Conservation (phyloP, 73 alveolate species). For the Halteria grandinella region DNA sequence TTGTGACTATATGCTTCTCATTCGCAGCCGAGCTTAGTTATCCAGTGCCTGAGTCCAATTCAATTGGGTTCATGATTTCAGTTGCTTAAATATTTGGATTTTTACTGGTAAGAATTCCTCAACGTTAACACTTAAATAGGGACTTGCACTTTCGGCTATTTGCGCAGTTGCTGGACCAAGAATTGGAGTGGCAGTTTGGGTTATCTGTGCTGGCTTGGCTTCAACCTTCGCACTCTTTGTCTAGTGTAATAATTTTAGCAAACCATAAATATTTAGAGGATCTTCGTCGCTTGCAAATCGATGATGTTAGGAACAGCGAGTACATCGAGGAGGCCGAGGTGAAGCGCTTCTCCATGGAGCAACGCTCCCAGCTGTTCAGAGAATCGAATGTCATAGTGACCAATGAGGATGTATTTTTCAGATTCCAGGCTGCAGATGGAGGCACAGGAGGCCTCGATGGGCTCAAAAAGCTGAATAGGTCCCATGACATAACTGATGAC, state of each 20-base stretch:
- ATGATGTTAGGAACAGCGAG: constrained; percentile 25
- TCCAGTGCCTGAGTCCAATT: constrained; percentile 37
- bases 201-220: constrained; percentile 1
- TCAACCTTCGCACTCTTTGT: background rate
- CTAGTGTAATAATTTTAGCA: background rate
- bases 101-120: background rate
- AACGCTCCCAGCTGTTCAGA: constrained; percentile 6
- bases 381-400: constrained; percentile 29
- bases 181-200: constrained; percentile 19
- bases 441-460: constrained; percentile 11
- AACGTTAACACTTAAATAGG: constrained; percentile 5
- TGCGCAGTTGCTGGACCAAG: background rate
- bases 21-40: constrained; percentile 41
- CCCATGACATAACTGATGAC: too few relatives aligned
- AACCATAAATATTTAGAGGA: constrained; percentile 7
- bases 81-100: constrained; percentile 37
- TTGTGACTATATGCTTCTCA: constrained; percentile 24
- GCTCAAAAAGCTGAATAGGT: too few relatives aligned
- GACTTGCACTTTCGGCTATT: constrained; percentile 1
- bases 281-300: constrained; percentile 27
- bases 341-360: constrained; percentile 16
- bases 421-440: constrained; percentile 6
- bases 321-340: constrained; percentile 27
- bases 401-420: background rate
- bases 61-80: constrained; percentile 13